phyloP scores from a whole-genome alignment of 23 red algal genomes.

The Chondrus crispus region DNA sequence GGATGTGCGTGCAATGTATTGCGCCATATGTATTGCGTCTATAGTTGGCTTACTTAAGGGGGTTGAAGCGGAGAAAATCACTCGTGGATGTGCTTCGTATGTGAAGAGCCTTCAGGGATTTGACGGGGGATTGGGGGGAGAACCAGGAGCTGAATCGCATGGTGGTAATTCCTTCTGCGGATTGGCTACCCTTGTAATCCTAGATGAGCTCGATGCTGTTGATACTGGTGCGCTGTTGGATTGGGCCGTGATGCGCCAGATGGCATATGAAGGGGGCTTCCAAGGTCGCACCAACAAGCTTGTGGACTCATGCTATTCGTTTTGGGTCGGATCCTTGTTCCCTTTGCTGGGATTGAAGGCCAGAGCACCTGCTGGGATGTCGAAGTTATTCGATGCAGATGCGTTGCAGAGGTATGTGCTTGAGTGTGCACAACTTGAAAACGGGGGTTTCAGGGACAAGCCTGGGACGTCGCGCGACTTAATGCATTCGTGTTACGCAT shows the following conservation, averaged over 20 bases:
- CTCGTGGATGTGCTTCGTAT: constrained; percentile 30
- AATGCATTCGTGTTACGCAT: constrained; percentile 96
- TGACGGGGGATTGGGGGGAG: constrained; percentile 89
- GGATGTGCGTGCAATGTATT: constrained; percentile 87
- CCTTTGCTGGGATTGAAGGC: background rate
- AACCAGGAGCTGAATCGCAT: constrained; percentile 80
- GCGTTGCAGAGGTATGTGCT: constrained; percentile 71
- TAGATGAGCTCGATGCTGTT: background rate
- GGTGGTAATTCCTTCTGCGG: constrained; percentile 94
- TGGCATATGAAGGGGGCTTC: constrained; percentile 84
- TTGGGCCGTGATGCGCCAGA: constrained; percentile 75
- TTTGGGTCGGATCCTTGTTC: constrained; percentile 78
- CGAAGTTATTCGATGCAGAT: constrained; percentile 22
- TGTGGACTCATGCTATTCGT: constrained; percentile 95
- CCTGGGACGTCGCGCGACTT: constrained; percentile 68
- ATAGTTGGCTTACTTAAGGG: constrained; percentile 37
- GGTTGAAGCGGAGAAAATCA: background rate
- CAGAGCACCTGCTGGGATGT: background rate
- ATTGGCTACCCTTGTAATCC: constrained; percentile 50
- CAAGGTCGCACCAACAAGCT: constrained; percentile 92
- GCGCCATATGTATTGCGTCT: constrained; percentile 70
- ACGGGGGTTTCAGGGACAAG: constrained; percentile 91
- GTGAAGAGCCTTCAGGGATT: constrained; percentile 62
- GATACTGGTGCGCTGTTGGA: constrained; percentile 42
- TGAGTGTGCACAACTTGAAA: constrained; percentile 72